Conservation (phyloP, 768 basidiomycete species). For the Suillus decipiens region DNA sequence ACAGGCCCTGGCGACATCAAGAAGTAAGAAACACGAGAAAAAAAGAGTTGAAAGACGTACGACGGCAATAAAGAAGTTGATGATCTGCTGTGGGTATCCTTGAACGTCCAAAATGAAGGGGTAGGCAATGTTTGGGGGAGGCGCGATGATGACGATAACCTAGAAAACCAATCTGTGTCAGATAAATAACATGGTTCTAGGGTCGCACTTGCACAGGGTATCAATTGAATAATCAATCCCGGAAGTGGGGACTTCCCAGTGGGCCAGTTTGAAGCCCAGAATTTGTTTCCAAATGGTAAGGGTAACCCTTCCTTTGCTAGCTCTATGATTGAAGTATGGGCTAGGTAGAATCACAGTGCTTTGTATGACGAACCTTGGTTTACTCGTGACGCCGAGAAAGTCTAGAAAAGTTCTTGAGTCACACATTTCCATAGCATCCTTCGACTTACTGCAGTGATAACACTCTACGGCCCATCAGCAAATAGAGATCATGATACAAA, state of each 20-base stretch:
- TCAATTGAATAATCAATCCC: constrained; percentile 55
- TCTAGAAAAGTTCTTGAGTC: constrained; percentile 32
- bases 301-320: constrained; percentile 64
- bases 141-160: constrained; percentile 57
- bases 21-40: not conserved
- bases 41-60: constrained; percentile 34
- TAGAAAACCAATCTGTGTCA: constrained; percentile 42
- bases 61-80: constrained; percentile 55
- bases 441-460: constrained; percentile 31
- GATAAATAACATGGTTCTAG: not conserved
- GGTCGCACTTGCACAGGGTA: constrained; percentile 43
- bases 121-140: constrained; percentile 53
- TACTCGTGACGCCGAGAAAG: constrained; percentile 50
- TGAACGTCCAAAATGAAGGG: constrained; percentile 64
- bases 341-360: not conserved
- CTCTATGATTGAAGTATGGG: constrained; percentile 31
- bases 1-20: constrained; percentile 42
- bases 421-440: not conserved
- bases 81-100: constrained; percentile 50
- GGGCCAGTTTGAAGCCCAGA: constrained; percentile 67
- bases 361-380: constrained; percentile 44
- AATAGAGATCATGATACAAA: not conserved
- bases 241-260: constrained; percentile 58
- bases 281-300: constrained; percentile 56
- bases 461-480: constrained; percentile 22